A percentile compares a stretch with the other conserved stretches of the same genome.
These are phyloP conservation scores for Ogataea paradorogensis DNA, from an alignment of 805 yeast species.

Conservation along the genomic window DNA sequence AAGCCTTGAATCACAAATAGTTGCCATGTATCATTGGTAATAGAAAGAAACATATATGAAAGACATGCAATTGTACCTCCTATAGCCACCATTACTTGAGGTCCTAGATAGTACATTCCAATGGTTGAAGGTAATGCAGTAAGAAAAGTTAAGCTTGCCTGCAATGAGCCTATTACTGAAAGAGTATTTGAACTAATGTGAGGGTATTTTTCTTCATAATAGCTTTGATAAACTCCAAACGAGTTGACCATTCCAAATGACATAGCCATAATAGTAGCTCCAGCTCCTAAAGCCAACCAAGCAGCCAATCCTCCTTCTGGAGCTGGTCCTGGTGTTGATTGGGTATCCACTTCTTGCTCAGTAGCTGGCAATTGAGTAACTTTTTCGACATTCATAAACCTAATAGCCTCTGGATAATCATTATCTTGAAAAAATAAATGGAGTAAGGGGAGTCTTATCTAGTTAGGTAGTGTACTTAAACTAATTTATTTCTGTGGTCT, in stretches of 20 bases:
- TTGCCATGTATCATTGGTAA: conserved; percentile 59
- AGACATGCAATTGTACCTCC: conserved; percentile 46
- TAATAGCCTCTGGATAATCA: no score
- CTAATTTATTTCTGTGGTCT: not conserved
- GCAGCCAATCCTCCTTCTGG: conserved; percentile 49
- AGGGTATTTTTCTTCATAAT: conserved; percentile 42
- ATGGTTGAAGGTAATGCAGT: conserved; percentile 49
- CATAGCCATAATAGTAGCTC: conserved; percentile 42
- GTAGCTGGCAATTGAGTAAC: no score
- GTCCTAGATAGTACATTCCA: conserved; percentile 40
- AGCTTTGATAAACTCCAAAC: conserved; percentile 56
- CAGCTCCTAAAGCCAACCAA: conserved; percentile 53
- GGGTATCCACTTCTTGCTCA: no score
- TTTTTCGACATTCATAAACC: no score
- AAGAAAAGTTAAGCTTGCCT: conserved; percentile 43
- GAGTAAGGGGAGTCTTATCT: no score
- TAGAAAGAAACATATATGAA: conserved; percentile 55
- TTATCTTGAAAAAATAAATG: no score
- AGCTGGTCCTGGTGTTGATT: not conserved
- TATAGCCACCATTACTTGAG: conserved; percentile 35
- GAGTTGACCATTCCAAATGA: conserved; percentile 61
- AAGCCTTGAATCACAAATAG: conserved; percentile 67
- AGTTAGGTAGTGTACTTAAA: no score
- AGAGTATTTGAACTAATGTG: conserved; percentile 44
- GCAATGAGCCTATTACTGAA: conserved; percentile 54